Conservation (phyloP, 345 rosid genomes). For the Erodium maritimum region DNA sequence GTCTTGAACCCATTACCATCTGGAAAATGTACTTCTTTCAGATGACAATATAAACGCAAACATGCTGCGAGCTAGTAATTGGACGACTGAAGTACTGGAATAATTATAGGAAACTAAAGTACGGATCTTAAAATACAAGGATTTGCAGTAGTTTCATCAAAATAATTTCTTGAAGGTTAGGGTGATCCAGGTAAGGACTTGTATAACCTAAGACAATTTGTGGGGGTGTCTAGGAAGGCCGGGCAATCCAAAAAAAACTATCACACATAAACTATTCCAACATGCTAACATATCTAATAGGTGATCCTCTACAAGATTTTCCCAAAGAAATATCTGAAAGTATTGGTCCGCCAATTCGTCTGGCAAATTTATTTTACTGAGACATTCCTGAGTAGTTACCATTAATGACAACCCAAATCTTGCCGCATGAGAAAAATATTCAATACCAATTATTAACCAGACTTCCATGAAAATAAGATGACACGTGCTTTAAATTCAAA, state of each 20-base stretch:
- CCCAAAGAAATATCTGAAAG: background rate
- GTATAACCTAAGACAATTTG: background rate
- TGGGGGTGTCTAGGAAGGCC: background rate
- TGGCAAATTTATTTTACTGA: background rate
- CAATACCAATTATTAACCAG: background rate
- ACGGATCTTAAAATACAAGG: background rate
- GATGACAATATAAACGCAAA: constrained; percentile 1
- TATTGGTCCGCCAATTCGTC: background rate
- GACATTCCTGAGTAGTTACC: background rate
- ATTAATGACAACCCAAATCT: background rate
- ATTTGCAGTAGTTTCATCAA: background rate
- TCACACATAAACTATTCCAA: background rate
- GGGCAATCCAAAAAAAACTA: background rate
- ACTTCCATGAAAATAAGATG: background rate
- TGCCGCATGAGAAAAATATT: background rate
- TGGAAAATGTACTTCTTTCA: constrained; percentile 22
- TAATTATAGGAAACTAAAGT: background rate
- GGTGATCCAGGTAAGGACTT: background rate
- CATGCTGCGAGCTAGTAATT: background rate
- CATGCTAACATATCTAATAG: background rate
- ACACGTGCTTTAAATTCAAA: background rate
- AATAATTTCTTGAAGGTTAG: background rate
- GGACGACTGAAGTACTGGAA: background rate
- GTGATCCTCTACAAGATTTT: background rate
- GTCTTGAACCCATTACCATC: constrained; percentile 99